These are phyloP conservation scores for Endothia cerciana DNA, from an alignment of 2,329 filamentous ascomycete genomes.

Conservation along the genomic window DNA sequence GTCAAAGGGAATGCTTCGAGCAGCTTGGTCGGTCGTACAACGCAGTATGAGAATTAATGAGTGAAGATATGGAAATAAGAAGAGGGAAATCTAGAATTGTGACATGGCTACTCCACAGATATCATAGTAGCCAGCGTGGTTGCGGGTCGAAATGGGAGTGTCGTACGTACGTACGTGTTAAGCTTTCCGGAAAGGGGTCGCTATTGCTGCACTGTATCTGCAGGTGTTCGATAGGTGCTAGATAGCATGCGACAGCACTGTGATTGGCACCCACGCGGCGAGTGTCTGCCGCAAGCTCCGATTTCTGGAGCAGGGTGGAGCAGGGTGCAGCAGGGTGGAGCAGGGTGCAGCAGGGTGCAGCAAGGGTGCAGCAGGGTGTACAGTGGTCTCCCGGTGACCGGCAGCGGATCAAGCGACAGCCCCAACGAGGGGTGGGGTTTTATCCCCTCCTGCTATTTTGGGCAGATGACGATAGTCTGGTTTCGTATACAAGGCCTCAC, in stretches of 20 bases:
- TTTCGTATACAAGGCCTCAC: neutral
- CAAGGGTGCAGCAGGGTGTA: neutral
- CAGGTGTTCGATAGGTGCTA: constrained; percentile 10
- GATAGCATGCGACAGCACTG: constrained; percentile 13
- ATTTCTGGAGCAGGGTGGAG: constrained; percentile 12
- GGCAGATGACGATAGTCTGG: constrained; percentile 27
- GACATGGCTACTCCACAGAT: constrained; percentile 6
- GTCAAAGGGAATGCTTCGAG: constrained; percentile 2
- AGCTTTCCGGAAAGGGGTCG: constrained; percentile 19
- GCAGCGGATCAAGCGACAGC: neutral
- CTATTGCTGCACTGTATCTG: constrained; percentile 1
- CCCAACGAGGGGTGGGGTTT: constrained; percentile 10
- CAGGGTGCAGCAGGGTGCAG: neutral
- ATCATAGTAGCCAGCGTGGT: neutral
- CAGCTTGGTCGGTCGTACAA: constrained; percentile 15
- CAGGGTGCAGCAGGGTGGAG: constrained; percentile 4
- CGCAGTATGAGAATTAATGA: constrained; percentile 1
- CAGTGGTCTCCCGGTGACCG: constrained; percentile 6
- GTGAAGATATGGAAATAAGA: constrained; percentile 1
- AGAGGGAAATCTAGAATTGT: constrained; percentile 9
- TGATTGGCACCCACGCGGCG: constrained; percentile 6
- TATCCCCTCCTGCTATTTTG: constrained; percentile 9
- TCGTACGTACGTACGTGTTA: constrained; percentile 6
- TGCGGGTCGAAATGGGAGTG: neutral
- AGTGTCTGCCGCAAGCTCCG: constrained; percentile 7